Conservation (phyloP, 805 yeast species). For the Candida sakaeoensis region DNA sequence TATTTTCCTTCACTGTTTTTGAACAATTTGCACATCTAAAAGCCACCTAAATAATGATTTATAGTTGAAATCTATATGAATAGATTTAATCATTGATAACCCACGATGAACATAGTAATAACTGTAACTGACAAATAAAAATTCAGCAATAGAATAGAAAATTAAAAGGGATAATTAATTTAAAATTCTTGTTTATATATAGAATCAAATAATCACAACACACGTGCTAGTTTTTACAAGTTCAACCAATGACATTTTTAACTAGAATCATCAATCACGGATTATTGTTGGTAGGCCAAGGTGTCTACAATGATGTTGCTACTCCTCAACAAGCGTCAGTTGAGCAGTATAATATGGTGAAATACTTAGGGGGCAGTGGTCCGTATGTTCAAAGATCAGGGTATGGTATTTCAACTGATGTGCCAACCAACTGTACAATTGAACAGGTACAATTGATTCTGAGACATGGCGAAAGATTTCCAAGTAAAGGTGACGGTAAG, state of each 20-base stretch:
- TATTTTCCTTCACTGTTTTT: neutral
- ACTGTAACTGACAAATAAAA: too few relatives aligned
- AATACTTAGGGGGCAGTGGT: slow-evolving; percentile 52
- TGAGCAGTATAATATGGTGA: slow-evolving; percentile 46
- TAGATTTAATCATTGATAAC: too few relatives aligned
- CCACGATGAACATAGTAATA: too few relatives aligned
- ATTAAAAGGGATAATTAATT: too few relatives aligned
- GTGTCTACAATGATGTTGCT: slow-evolving; percentile 26
- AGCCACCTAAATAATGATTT: too few relatives aligned
- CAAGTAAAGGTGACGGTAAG: slow-evolving; percentile 29
- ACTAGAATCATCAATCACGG: slow-evolving; percentile 28
- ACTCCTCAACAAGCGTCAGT: slow-evolving; percentile 38
- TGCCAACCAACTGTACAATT: slow-evolving; percentile 50
- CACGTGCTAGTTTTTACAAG: neutral
- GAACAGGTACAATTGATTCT: slow-evolving; percentile 69
- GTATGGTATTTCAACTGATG: slow-evolving; percentile 46
- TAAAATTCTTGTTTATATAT: too few relatives aligned
- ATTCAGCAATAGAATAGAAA: too few relatives aligned
- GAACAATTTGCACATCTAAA: neutral
- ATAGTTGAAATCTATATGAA: too few relatives aligned
- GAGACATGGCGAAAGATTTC: slow-evolving; percentile 77
- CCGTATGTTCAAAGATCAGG: slow-evolving; percentile 54
- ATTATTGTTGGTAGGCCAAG: slow-evolving; percentile 25
- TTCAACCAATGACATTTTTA: slow-evolving; percentile 24
- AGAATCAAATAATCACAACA: too few relatives aligned